Percentiles rank a stretch among this genome's conserved stretches.
Conservation (phyloP, 2,329 filamentous ascomycete genomes). For the Epicoccum sorghinum region DNA sequence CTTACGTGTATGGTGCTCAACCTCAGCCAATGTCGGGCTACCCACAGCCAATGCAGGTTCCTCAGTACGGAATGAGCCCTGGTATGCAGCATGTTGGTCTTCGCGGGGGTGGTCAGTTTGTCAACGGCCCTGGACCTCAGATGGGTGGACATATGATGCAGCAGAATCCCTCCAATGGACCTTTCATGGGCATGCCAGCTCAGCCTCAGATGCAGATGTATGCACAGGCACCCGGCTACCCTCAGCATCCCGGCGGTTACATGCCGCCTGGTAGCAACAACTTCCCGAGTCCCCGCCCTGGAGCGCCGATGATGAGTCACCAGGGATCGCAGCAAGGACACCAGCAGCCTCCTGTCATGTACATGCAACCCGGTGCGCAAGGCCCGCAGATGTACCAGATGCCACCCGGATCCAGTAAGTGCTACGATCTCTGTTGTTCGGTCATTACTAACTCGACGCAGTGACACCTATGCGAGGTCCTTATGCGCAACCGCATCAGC, state of each 20-base stretch:
- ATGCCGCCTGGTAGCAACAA: conserved; percentile 69
- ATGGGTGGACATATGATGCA: conserved; percentile 84
- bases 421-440: background rate
- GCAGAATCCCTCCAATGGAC: conserved; percentile 69
- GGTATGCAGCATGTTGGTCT: conserved; percentile 73
- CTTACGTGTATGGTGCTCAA: conserved; percentile 71
- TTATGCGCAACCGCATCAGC: conserved; percentile 48
- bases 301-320: conserved; percentile 89
- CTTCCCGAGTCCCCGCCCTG: conserved; percentile 86
- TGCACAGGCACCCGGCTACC: conserved; percentile 69
- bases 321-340: conserved; percentile 90
- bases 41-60: conserved; percentile 65
- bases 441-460: conserved; percentile 24
- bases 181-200: conserved; percentile 72
- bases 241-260: conserved; percentile 59
- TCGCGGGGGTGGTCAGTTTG: conserved; percentile 75
- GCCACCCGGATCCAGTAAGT: conserved; percentile 77
- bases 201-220: conserved; percentile 83
- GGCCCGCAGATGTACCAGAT: conserved; percentile 77
- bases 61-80: conserved; percentile 72
- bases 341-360: conserved; percentile 67
- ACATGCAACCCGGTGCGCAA: conserved; percentile 76
- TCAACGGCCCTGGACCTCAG: conserved; percentile 70
- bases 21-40: conserved; percentile 58
- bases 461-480: conserved; percentile 49